These are phyloP conservation scores for Rhododendron williamsianum DNA, from an alignment of 148 eudicot genomes.

Conservation along the genomic window DNA sequence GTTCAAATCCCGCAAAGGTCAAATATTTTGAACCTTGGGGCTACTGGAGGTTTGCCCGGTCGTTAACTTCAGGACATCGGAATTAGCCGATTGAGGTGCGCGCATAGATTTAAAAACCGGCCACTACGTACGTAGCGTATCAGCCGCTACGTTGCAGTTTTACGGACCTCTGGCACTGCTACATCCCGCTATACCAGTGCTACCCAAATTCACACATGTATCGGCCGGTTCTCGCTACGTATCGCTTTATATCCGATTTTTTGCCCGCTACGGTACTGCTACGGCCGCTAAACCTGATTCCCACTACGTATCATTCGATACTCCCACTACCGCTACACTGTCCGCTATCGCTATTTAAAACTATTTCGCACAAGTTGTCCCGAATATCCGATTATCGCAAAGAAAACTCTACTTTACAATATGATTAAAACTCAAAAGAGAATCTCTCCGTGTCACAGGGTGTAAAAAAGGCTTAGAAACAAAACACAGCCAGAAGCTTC, in stretches of 20 bases:
- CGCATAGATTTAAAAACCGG: too few relatives aligned
- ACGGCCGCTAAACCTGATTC: too few relatives aligned
- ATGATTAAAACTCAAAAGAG: neutral
- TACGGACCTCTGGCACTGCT: neutral
- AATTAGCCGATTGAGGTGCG: too few relatives aligned
- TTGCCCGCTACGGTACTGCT: too few relatives aligned
- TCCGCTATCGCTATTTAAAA: neutral
- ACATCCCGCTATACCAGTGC: neutral
- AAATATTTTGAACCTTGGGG: too few relatives aligned
- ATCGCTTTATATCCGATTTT: too few relatives aligned
- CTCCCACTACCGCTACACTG: too few relatives aligned
- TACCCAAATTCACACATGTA: too few relatives aligned
- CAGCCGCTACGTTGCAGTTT: neutral
- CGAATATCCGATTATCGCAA: too few relatives aligned
- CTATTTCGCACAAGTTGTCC: neutral
- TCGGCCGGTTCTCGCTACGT: neutral
- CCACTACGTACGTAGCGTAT: neutral
- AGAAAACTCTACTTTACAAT: neutral
- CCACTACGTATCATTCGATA: neutral
- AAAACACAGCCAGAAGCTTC: neutral
- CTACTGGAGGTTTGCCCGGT: neutral
- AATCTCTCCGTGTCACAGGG: slow-evolving; percentile 1
- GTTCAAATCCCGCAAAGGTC: neutral
- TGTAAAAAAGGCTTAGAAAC: neutral
- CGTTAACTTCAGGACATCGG: neutral